Base-by-base conservation (phyloP, 805 yeast species). In the Yarrowia sp. region DNA sequence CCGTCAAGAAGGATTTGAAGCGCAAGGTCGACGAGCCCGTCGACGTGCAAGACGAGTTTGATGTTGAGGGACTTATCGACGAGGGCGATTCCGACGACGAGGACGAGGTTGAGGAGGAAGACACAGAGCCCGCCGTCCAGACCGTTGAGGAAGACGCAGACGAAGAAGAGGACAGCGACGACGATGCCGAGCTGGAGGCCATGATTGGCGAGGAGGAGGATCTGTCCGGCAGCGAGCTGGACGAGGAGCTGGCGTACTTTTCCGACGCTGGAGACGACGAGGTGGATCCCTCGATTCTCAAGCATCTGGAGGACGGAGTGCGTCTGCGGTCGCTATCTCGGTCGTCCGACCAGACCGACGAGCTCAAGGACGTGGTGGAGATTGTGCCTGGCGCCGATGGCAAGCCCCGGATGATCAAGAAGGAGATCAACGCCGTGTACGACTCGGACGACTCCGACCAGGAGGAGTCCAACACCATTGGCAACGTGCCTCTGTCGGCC, bases 341-440 rank as follows among this genome's bases (percentile, higher is more conserved):
- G 4, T 61, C 35, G 9, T 63, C 66, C 53, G 70, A 73, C 39
- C 78, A 77, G 60, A 69, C 75, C 63, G 76, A 76, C 36, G 76
- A 73, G 62, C 67, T 74, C 27, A 68, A 69, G 16, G 73, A 71
- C 39, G 69, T 72, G 38, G 61, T 55, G 14, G 61, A 55, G n/a
- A 55, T 55, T 19, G 33, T 58, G 27, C 47, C 64, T 10, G 80
- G 80, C 4, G 78, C 80, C 0, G 97, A 93, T 73, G 97, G 98
- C 8, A 77, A 81, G 35, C 84, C 84, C n/a, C 80, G 98, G 71
- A 73, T 85, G 6, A 78, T 92, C 62, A 84, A 82, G 68, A 97
- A 97, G 3, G 97, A 91, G 71, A 93, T 94, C 64, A 88, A 90
- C 35, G 98, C 99, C 6, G 84, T 84, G n/a, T 94, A 93, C 72